These are phyloP conservation scores for Salvia sclarea DNA, from an alignment of 305 asterid genomes.

Conservation along the genomic window DNA sequence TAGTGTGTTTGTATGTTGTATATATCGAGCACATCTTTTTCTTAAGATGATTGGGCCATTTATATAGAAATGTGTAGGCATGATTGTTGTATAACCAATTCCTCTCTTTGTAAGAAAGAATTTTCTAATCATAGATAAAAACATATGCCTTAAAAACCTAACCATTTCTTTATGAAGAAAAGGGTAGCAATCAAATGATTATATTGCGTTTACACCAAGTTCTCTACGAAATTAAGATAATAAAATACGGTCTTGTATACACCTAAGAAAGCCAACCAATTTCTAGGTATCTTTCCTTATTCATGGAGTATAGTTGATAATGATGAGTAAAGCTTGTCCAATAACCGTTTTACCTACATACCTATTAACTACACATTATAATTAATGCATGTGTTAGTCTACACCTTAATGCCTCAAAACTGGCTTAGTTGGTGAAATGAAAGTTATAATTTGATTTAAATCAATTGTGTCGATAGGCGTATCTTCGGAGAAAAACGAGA, in stretches of 20 bases:
- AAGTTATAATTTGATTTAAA: neutral
- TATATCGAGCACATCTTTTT: neutral
- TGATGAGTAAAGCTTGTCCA: constrained; percentile 14
- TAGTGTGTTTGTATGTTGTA: too few relatives aligned
- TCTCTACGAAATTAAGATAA: neutral
- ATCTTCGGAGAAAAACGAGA: too few relatives aligned
- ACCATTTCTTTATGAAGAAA: neutral
- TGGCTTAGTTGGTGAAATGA: neutral
- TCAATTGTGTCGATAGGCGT: too few relatives aligned
- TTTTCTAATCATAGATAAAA: neutral
- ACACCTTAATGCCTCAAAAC: neutral
- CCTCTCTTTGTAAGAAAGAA: neutral
- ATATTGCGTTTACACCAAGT: neutral
- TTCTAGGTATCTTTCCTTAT: neutral
- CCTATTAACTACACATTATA: neutral
- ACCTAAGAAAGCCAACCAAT: neutral
- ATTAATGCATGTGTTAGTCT: neutral
- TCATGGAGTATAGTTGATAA: neutral
- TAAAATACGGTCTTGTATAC: constrained; percentile 6
- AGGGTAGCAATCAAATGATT: neutral
- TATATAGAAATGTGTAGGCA: neutral
- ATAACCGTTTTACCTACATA: neutral
- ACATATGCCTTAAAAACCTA: neutral
- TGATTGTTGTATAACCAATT: neutral
- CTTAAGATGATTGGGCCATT: neutral